These are phyloP conservation scores for Daldinia concentrica DNA, from an alignment of 495 filamentous ascomycete species.

Conservation along the genomic window DNA sequence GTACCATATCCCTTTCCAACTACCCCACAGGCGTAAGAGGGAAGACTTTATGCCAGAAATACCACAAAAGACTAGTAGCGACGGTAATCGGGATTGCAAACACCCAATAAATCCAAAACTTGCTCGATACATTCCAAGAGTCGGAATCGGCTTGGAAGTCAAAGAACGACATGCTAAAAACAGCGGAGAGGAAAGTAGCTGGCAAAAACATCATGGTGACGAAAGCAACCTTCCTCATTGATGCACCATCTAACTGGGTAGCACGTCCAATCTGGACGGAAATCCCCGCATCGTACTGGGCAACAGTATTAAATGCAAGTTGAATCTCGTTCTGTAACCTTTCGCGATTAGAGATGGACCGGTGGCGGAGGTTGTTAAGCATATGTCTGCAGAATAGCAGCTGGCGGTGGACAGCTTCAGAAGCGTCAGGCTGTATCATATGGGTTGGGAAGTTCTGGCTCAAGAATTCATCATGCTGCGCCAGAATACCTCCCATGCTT, in stretches of 20 bases:
- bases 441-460: conserved; percentile 23
- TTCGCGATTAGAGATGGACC: conserved; percentile 54
- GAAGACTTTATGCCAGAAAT: not conserved
- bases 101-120: conserved; percentile 52
- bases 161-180: conserved; percentile 49
- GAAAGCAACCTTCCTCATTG: conserved; percentile 50
- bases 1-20: not conserved
- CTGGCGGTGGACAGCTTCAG: conserved; percentile 37
- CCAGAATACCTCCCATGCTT: conserved; percentile 49
- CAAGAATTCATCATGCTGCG: conserved; percentile 23
- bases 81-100: conserved; percentile 29
- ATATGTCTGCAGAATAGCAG: conserved; percentile 50
- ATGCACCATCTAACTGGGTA: conserved; percentile 49
- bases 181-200: conserved; percentile 46
- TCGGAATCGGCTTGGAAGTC: conserved; percentile 33
- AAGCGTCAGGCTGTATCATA: not conserved
- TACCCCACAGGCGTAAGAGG: not conserved
- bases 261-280: conserved; percentile 50
- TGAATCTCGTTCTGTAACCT: conserved; percentile 56
- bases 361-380: conserved; percentile 50
- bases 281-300: conserved; percentile 50
- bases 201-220: conserved; percentile 49
- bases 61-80: not conserved
- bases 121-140: conserved; percentile 39
- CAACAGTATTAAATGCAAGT: conserved; percentile 53